A percentile compares a stretch with the other conserved stretches of the same genome.
Evolutionary conservation across 208 protist species (phyloP).

Genomic region (Wallacemonas sp.): DNA sequence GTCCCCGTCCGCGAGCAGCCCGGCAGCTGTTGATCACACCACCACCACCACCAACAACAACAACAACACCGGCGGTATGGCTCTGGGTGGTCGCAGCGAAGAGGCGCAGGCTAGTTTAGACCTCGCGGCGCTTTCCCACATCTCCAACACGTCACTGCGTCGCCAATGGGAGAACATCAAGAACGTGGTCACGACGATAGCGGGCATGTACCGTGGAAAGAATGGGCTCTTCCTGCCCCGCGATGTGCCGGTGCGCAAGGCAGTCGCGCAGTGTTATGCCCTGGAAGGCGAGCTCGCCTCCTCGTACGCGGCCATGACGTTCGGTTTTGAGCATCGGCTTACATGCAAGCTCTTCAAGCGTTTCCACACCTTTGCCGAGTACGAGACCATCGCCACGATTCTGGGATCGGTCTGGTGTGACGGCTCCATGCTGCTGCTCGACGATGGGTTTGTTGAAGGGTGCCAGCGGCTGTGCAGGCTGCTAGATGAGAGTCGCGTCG

Average conservation of each 20-base stretch:
- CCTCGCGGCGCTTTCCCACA: background rate
- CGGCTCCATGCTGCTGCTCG: conserved; percentile 63
- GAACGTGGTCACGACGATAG: conserved; percentile 64
- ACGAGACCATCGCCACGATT: conserved; percentile 53
- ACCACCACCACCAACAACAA: background rate
- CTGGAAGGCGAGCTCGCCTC: conserved; percentile 45
- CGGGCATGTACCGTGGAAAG: conserved; percentile 74
- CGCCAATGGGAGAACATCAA: conserved; percentile 87
- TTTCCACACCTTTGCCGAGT: conserved; percentile 61
- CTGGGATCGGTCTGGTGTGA: conserved; percentile 82
- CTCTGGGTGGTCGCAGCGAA: background rate
- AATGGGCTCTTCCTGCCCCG: conserved; percentile 62
- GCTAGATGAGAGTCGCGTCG: conserved; percentile 73
- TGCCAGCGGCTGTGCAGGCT: conserved; percentile 50
- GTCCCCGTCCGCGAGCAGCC: too few species aligned
- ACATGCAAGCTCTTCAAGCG: conserved; percentile 49
- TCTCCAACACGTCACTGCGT: conserved; percentile 29
- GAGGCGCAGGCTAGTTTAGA: conserved; percentile 6
- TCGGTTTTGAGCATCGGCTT: conserved; percentile 79
- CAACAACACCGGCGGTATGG: background rate
- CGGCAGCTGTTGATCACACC: too few species aligned
- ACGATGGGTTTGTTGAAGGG: conserved; percentile 44
- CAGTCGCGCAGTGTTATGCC: conserved; percentile 80
- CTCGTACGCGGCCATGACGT: conserved; percentile 73
- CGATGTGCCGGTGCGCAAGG: conserved; percentile 48